Conservation (phyloP, 2,329 filamentous ascomycete genomes). For the Bimuria novae-zelandiae region DNA sequence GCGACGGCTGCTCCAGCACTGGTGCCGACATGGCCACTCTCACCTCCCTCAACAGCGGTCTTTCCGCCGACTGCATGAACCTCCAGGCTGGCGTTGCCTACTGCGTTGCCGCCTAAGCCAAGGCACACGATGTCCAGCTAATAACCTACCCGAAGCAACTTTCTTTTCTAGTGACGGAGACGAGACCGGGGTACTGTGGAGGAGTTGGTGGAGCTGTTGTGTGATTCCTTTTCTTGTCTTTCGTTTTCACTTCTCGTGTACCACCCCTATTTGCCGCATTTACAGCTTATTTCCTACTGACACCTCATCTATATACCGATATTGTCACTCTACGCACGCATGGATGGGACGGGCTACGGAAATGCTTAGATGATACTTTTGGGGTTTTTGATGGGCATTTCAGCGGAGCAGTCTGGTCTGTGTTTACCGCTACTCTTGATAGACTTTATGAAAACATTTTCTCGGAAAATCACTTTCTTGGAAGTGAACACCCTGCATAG, state of each 20-base stretch:
- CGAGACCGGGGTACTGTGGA: conserved; percentile 8
- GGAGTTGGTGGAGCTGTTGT: conserved; percentile 13
- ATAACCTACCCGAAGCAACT: conserved; percentile 5
- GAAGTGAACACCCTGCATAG: not conserved
- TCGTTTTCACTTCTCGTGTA: conserved; percentile 11
- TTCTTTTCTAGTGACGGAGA: conserved; percentile 9
- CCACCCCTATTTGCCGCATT: conserved; percentile 1
- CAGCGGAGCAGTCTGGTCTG: conserved; percentile 4
- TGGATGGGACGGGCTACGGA: conserved; percentile 1
- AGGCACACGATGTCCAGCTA: conserved; percentile 2
- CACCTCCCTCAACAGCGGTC: conserved; percentile 32
- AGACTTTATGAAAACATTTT: conserved; percentile 1
- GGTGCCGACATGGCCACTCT: conserved; percentile 36
- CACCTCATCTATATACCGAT: conserved; percentile 3
- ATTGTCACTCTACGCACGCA: conserved; percentile 3
- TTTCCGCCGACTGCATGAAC: conserved; percentile 42
- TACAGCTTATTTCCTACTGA: conserved; percentile 4
- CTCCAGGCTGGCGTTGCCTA: conserved; percentile 45
- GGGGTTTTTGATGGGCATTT: conserved; percentile 3
- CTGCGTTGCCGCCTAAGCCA: conserved; percentile 36
- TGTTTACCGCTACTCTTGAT: not conserved
- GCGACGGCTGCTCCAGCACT: conserved; percentile 40
- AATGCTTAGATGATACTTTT: conserved; percentile 4
- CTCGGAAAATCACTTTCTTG: not conserved
- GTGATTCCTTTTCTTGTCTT: not conserved